Percentiles rank a stretch among this genome's conserved stretches.
Evolutionary conservation across 1,139 yeast genomes (phyloP).

Genomic region (Yamadazyma blattariae): DNA sequence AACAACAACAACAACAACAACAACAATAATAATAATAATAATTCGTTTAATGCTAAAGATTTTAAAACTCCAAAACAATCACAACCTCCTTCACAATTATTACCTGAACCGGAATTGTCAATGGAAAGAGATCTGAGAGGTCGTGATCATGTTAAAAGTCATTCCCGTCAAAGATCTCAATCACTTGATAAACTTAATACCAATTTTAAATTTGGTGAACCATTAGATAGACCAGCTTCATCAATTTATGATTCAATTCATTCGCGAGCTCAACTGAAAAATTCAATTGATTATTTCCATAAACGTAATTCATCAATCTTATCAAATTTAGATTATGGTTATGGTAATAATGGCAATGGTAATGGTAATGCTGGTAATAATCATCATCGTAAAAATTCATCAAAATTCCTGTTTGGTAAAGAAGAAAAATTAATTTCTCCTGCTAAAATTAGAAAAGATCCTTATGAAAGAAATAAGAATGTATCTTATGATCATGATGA

Average conservation of each 20-base stretch:
- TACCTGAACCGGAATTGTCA: constrained; percentile 1
- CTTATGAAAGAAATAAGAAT: not conserved
- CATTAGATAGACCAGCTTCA: constrained; percentile 36
- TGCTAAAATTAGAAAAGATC: constrained; percentile 22
- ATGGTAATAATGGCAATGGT: not conserved
- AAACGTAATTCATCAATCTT: constrained; percentile 23
- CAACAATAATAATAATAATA: constrained; percentile 1
- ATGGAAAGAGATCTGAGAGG: constrained; percentile 2
- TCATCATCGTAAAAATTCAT: constrained; percentile 10
- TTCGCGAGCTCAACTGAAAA: constrained; percentile 29
- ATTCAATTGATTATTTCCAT: constrained; percentile 21
- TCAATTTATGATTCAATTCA: constrained; percentile 40
- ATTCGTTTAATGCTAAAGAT: not conserved
- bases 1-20: no score
- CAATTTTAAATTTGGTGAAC: constrained; percentile 22
- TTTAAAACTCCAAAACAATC: constrained; percentile 7
- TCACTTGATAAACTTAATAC: constrained; percentile 36
- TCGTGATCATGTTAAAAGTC: constrained; percentile 2
- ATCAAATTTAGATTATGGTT: constrained; percentile 16
- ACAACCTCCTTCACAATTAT: constrained; percentile 14
- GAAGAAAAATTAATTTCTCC: constrained; percentile 23
- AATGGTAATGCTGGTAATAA: not conserved
- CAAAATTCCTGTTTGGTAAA: constrained; percentile 9
- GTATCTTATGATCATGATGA: not conserved
- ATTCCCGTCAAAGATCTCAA: constrained; percentile 23